Evolutionary conservation across 2,329 filamentous ascomycete species (phyloP), one percentile per base, ranked within the genome.

Genomic region (Colletotrichum tanaceti): DNA sequence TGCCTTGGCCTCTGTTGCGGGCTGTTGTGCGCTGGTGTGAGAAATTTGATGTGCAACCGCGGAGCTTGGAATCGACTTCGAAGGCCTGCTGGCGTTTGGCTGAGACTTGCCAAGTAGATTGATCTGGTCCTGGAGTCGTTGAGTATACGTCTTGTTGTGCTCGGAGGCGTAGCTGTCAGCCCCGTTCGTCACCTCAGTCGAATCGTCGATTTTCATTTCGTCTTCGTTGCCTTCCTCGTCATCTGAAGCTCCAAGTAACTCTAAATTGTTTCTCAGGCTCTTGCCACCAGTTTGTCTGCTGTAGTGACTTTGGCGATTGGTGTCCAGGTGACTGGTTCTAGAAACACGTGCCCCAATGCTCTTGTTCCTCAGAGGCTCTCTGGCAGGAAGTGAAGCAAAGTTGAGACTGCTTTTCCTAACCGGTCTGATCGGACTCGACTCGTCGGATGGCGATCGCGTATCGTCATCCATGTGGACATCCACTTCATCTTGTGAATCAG

Each of bases 321-420:
- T 86, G 60, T 97, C 93, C 43, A 94, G 77, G 72, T 97, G 91
- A 74, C 93, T 97, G 7, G 89, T 92, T 69, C 93, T 86, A 24
- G 93, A 94, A 59, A 88, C 81, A 58, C 93, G 86, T 22, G 87
- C 85, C 18, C 90, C 94, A 75, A 94, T 88, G 77, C 92, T 97
- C 81, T 94, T 95, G 78, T 97, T 97, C 18, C 88, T 88, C 60
- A 98, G 83, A 43, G 95, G 95, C 75, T 98, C 95, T 70, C 96
- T 88, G 3, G 95, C 94, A 38, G 96, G 96, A 14, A 99, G 84
- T 20, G 96, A 93, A 44, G 96, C 93, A 80, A 99, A 98, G 68
- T 92, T 97, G 69, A 99, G 86, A 77, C 95, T 98, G 80, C 94
- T 97, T 84, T 98, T 98, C 69, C 95, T 90, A 38, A 93, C 84